phyloP scores from a whole-genome alignment of 1,139 yeast species.

The Casaregolazyma lundiana region DNA sequence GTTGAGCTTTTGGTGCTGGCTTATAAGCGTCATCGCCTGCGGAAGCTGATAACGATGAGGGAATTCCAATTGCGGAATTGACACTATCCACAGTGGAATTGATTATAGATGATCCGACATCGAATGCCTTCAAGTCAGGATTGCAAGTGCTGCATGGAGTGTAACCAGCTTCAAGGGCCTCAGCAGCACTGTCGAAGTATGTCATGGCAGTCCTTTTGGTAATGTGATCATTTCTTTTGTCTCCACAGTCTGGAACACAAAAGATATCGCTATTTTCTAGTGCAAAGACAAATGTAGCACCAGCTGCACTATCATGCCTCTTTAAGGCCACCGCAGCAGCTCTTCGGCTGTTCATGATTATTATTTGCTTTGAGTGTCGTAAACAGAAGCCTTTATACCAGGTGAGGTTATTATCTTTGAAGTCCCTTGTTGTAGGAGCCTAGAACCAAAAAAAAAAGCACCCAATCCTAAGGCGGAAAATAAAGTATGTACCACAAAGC shows the following conservation, averaged over 20 bases:
- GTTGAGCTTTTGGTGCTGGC: conserved; percentile 1
- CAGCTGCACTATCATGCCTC: conserved; percentile 1
- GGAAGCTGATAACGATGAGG: conserved; percentile 33
- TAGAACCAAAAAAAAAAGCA: too few species aligned
- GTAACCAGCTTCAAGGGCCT: conserved; percentile 46
- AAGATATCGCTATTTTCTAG: conserved; percentile 27
- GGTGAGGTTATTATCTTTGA: not conserved
- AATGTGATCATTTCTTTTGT: conserved; percentile 46
- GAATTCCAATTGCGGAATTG: conserved; percentile 55
- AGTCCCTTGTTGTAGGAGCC: too few species aligned
- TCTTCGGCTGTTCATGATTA: conserved; percentile 4
- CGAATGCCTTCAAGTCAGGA: conserved; percentile 27
- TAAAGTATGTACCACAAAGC: too few species aligned
- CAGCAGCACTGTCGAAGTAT: conserved; percentile 40
- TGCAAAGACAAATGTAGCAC: conserved; percentile 16
- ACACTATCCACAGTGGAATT: conserved; percentile 54
- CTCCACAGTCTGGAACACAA: conserved; percentile 69
- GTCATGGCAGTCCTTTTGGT: conserved; percentile 67
- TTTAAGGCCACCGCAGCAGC: conserved; percentile 3
- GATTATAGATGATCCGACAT: conserved; percentile 48
- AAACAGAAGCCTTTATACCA: not conserved
- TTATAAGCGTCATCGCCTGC: conserved; percentile 18
- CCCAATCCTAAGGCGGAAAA: too few species aligned
- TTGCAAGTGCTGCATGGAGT: conserved; percentile 53
- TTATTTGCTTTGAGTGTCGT: not conserved